Conservation (phyloP, 345 rosid species). For the Punica granatum region DNA sequence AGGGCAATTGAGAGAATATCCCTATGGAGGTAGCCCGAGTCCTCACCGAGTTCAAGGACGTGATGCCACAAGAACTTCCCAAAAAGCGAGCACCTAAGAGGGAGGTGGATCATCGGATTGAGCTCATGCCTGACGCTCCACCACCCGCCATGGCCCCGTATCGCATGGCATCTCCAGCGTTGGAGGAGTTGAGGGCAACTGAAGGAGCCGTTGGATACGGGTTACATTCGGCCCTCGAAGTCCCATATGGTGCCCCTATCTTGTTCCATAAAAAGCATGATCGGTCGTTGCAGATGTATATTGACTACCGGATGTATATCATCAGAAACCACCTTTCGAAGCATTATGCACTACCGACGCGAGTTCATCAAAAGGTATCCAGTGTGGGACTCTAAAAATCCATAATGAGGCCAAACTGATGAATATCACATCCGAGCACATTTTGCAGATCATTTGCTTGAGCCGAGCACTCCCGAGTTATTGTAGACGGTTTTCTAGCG, state of each 20-base stretch:
- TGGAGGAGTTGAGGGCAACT: background rate
- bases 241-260: background rate
- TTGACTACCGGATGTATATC: background rate
- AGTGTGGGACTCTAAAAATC: too few relatives aligned
- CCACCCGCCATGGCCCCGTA: background rate
- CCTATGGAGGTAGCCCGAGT: background rate
- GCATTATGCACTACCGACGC: too few relatives aligned
- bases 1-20: rapidly evolving
- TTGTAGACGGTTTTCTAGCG: too few relatives aligned
- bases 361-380: too few relatives aligned
- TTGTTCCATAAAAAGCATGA: background rate
- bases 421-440: too few relatives aligned
- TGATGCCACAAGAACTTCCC: background rate
- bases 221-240: background rate
- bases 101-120: too few relatives aligned
- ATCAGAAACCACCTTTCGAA: too few relatives aligned
- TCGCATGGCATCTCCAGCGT: background rate
- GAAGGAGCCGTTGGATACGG: background rate
- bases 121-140: background rate
- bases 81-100: background rate
- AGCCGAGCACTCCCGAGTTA: too few relatives aligned
- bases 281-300: background rate
- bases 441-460: too few relatives aligned
- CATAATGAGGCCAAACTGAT: too few relatives aligned
- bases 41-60: background rate